A percentile compares a stretch with the other conserved stretches of the same genome.
Evolutionary conservation across 2,329 filamentous ascomycete species (phyloP).

Genomic region (Aphanocladium album): DNA sequence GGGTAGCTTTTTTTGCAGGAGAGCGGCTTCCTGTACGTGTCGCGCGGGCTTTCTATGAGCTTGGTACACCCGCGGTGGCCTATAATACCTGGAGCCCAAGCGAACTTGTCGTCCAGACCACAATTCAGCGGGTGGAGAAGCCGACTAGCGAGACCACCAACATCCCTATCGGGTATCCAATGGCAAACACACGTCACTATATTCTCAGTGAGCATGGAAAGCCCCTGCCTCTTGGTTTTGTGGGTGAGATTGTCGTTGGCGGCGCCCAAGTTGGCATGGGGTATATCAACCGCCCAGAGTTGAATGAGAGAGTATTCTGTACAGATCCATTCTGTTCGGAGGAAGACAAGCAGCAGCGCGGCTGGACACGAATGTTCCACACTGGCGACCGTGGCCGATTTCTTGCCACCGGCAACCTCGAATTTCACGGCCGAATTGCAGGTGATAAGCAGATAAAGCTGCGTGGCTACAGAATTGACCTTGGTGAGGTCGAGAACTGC

Average conservation of each 20-base stretch:
- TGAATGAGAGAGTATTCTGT: constrained; percentile 37
- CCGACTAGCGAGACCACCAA: constrained; percentile 16
- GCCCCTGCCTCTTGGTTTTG: constrained; percentile 33
- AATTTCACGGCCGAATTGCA: constrained; percentile 31
- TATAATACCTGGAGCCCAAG: constrained; percentile 22
- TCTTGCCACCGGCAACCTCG: constrained; percentile 29
- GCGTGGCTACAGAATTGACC: constrained; percentile 31
- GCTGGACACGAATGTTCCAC: constrained; percentile 34
- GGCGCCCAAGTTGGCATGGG: constrained; percentile 29
- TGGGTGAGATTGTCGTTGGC: constrained; percentile 38
- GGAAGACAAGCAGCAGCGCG: constrained; percentile 16
- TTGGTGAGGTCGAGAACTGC: constrained; percentile 32
- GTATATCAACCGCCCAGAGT: constrained; percentile 19
- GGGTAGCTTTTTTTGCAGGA: constrained; percentile 21
- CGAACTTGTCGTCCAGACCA: constrained; percentile 21
- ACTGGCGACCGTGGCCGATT: constrained; percentile 38
- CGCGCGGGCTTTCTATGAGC: constrained; percentile 20
- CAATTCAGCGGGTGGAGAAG: constrained; percentile 17
- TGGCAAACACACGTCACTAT: constrained; percentile 31
- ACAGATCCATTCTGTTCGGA: background rate
- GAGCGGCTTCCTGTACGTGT: constrained; percentile 21
- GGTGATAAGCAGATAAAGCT: constrained; percentile 35
- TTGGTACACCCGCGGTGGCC: constrained; percentile 19
- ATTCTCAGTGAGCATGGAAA: constrained; percentile 32
- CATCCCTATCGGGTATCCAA: constrained; percentile 21